Percentiles rank a stretch among this genome's conserved stretches.
Conservation (phyloP, 2,329 filamentous ascomycete genomes). For the Sphaerulina vaccinii region DNA sequence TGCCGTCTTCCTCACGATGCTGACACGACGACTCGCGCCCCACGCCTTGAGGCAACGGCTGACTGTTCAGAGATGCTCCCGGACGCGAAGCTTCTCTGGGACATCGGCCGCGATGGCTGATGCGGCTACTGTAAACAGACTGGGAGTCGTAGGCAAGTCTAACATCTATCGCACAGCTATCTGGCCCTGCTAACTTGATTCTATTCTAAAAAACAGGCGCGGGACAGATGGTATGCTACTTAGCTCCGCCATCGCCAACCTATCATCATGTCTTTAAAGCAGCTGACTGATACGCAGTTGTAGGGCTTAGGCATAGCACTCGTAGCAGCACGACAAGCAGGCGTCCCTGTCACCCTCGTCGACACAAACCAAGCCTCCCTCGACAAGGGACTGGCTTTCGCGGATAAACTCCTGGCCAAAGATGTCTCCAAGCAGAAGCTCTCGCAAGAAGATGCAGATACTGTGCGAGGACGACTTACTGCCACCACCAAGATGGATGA, state of each 20-base stretch:
- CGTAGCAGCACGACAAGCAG: constrained; percentile 81
- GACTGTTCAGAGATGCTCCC: constrained; percentile 9
- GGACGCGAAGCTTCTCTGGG: constrained; percentile 63
- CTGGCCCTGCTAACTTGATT: constrained; percentile 52
- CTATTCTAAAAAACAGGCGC: constrained; percentile 4
- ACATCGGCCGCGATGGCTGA: constrained; percentile 47
- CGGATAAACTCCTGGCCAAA: constrained; percentile 90
- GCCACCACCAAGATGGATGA: constrained; percentile 72
- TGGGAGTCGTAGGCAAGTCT: constrained; percentile 71
- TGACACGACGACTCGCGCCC: constrained; percentile 8
- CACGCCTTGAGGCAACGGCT: constrained; percentile 3
- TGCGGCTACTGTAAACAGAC: constrained; percentile 72
- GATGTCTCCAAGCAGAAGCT: constrained; percentile 86
- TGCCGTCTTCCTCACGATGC: constrained; percentile 13
- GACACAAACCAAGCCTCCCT: constrained; percentile 82
- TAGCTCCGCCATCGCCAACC: constrained; percentile 10
- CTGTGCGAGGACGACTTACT: constrained; percentile 66
- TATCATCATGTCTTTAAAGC: constrained; percentile 16
- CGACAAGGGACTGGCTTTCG: constrained; percentile 86
- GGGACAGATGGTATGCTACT: constrained; percentile 28
- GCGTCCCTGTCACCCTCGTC: constrained; percentile 79
- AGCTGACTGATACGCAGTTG: constrained; percentile 20
- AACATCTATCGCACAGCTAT: constrained; percentile 72
- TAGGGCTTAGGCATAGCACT: constrained; percentile 94
- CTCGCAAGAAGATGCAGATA: constrained; percentile 75